A percentile compares a stretch with the other conserved stretches of the same genome.
Conservation (phyloP, 208 protist species). For the Porcisia hertigi region DNA sequence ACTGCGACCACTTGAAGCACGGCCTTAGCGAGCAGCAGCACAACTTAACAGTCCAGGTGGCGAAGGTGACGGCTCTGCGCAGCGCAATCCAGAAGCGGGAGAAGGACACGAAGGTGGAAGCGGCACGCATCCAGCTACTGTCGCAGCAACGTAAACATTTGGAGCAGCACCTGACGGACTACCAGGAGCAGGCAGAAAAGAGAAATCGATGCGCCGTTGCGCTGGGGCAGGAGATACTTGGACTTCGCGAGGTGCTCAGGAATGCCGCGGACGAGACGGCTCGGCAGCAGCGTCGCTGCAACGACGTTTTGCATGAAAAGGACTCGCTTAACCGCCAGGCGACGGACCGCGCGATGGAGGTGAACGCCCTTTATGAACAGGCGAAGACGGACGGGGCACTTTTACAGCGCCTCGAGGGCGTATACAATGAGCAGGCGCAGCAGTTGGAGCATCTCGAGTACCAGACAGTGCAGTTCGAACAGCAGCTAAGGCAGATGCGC, state of each 20-base stretch:
- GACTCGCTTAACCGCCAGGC: constrained; percentile 94
- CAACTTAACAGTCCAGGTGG: constrained; percentile 94
- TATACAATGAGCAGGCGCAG: constrained; percentile 89
- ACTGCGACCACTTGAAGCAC: constrained; percentile 93
- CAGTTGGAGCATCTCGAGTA: constrained; percentile 71
- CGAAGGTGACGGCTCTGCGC: constrained; percentile 91
- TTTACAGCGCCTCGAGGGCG: constrained; percentile 92
- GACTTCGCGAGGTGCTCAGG: constrained; percentile 92
- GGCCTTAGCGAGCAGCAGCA: constrained; percentile 94
- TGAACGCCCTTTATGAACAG: constrained; percentile 96
- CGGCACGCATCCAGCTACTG: constrained; percentile 45
- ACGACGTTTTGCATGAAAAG: constrained; percentile 93
- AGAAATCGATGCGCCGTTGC: constrained; percentile 37
- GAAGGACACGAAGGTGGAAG: constrained; percentile 48
- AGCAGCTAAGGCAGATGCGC: constrained; percentile 57
- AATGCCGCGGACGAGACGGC: constrained; percentile 88
- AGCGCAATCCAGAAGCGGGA: constrained; percentile 93
- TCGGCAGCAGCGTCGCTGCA: constrained; percentile 92
- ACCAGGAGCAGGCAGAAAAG: constrained; percentile 44
- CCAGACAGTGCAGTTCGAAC: constrained; percentile 42
- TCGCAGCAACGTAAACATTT: constrained; percentile 54
- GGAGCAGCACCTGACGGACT: constrained; percentile 45
- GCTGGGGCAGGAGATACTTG: constrained; percentile 81
- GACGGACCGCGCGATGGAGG: constrained; percentile 95
- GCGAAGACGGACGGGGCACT: constrained; percentile 94